phyloP scores from a whole-genome alignment of 208 protist species.

The Leishmania tropica region DNA sequence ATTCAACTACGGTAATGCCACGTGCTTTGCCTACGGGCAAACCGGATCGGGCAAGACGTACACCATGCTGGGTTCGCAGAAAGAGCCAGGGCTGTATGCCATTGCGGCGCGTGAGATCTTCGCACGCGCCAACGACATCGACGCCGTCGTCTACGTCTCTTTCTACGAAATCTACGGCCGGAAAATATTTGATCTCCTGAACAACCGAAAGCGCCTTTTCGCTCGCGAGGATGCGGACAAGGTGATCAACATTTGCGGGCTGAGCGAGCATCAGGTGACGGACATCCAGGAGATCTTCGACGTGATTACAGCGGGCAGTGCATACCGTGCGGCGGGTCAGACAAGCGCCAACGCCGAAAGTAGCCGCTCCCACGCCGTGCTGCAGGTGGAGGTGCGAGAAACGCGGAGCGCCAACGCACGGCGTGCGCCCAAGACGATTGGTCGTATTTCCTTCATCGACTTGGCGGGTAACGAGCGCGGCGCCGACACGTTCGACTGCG shows the following conservation, averaged over 20 bases:
- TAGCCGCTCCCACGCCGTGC: slow-evolving; percentile 92
- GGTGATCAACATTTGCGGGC: slow-evolving; percentile 95
- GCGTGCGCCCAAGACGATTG: slow-evolving; percentile 67
- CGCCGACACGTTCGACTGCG: slow-evolving; percentile 95
- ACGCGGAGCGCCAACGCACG: slow-evolving; percentile 26
- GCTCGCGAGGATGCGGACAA: slow-evolving; percentile 95
- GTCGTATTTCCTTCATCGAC: slow-evolving; percentile 99
- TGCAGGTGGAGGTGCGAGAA: slow-evolving; percentile 86
- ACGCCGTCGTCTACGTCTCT: slow-evolving; percentile 78
- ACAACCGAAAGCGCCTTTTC: slow-evolving; percentile 92
- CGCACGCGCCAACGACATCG: slow-evolving; percentile 49
- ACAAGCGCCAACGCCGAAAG: slow-evolving; percentile 94
- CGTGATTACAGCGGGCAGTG: slow-evolving; percentile 91
- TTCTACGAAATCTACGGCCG: slow-evolving; percentile 98
- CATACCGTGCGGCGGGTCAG: slow-evolving; percentile 84
- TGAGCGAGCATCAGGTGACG: slow-evolving; percentile 88
- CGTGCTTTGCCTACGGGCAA: slow-evolving; percentile 98
- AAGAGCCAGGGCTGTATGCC: slow-evolving; percentile 93
- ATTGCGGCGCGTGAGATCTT: slow-evolving; percentile 96
- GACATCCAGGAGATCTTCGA: slow-evolving; percentile 90
- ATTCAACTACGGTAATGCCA: slow-evolving; percentile 95
- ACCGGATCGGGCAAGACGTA: slow-evolving; percentile 96
- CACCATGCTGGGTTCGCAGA: slow-evolving; percentile 92
- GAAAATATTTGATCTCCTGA: slow-evolving; percentile 97
- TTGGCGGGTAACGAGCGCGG: slow-evolving; percentile 98